A percentile compares a stretch with the other conserved stretches of the same genome.
phyloP scores from a whole-genome alignment of 1,284 basidiomycete species.

The Mycena sp. region DNA sequence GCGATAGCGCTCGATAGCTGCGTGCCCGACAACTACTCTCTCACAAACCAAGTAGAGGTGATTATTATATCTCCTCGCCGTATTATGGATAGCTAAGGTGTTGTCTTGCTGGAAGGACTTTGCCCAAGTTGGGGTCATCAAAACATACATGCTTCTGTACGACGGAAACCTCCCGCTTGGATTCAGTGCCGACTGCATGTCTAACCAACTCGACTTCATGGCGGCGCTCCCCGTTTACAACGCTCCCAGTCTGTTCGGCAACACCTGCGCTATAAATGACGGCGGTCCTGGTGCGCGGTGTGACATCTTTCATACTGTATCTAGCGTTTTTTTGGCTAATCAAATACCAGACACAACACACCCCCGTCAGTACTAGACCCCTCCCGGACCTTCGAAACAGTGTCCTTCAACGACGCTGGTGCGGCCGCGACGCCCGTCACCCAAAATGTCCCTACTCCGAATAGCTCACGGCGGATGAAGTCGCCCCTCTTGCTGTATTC shows the following conservation, averaged over 20 bases:
- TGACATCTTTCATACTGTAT: too few species aligned
- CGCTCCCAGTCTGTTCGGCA: slow-evolving; percentile 35
- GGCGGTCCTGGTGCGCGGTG: too few species aligned
- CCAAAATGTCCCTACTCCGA: too few species aligned
- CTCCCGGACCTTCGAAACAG: too few species aligned
- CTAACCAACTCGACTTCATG: slow-evolving; percentile 37
- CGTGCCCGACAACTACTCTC: slow-evolving; percentile 39
- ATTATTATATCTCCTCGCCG: not conserved
- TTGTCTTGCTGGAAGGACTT: slow-evolving; percentile 35
- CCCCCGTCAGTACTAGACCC: too few species aligned
- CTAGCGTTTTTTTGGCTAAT: not conserved
- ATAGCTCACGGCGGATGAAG: too few species aligned
- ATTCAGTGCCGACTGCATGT: slow-evolving; percentile 37
- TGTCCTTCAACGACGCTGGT: too few species aligned
- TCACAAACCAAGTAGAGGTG: slow-evolving; percentile 37
- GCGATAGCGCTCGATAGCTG: slow-evolving; percentile 36
- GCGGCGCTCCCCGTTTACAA: slow-evolving; percentile 34
- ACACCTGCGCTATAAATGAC: slow-evolving; percentile 33
- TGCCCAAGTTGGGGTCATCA: slow-evolving; percentile 38
- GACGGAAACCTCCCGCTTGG: slow-evolving; percentile 32
- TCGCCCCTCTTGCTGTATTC: too few species aligned
- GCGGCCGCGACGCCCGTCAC: too few species aligned
- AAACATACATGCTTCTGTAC: slow-evolving; percentile 35
- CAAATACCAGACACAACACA: too few species aligned
- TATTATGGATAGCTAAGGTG: not conserved